A percentile compares a stretch with the other conserved stretches of the same genome.
Conservation (phyloP, 345 rosid species). For the Gossypium rotundifolium region DNA sequence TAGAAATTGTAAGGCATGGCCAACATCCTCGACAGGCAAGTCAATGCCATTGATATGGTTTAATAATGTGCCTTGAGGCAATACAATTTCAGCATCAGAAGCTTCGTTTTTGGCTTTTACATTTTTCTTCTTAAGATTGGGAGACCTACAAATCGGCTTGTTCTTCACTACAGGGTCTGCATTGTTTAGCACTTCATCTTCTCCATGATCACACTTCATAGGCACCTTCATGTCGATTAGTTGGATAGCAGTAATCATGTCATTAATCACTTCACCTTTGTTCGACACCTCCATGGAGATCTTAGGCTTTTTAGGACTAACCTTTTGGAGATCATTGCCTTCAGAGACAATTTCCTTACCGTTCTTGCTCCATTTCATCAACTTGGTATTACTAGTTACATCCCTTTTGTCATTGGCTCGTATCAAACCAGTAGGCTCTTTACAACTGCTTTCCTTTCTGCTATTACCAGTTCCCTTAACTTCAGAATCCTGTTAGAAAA, state of each 20-base stretch:
- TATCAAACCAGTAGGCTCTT: not conserved
- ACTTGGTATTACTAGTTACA: not conserved
- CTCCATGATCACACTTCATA: not conserved
- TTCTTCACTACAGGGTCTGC: not conserved
- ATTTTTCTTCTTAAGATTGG: not conserved
- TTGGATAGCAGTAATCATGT: not conserved
- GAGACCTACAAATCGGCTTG: not conserved
- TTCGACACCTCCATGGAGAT: not conserved
- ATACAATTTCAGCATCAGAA: not conserved
- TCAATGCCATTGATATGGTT: constrained; percentile 8
- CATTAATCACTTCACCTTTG: constrained; percentile 2
- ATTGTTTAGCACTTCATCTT: not conserved
- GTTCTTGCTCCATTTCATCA: not conserved
- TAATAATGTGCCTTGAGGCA: constrained; percentile 12
- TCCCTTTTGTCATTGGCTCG: not conserved
- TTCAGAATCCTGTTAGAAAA: constrained; percentile 9
- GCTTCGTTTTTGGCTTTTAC: not conserved
- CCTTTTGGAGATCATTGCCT: not conserved
- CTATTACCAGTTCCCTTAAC: not conserved
- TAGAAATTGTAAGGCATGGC: constrained; percentile 16
- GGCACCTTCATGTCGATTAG: constrained; percentile 4
- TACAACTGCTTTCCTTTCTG: not conserved
- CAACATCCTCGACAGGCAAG: constrained; percentile 12
- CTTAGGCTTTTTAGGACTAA: not conserved
- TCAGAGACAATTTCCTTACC: not conserved